Conservation (phyloP, 2,329 filamentous ascomycete genomes). For the Neophaeococcomyces mojaviensis region DNA sequence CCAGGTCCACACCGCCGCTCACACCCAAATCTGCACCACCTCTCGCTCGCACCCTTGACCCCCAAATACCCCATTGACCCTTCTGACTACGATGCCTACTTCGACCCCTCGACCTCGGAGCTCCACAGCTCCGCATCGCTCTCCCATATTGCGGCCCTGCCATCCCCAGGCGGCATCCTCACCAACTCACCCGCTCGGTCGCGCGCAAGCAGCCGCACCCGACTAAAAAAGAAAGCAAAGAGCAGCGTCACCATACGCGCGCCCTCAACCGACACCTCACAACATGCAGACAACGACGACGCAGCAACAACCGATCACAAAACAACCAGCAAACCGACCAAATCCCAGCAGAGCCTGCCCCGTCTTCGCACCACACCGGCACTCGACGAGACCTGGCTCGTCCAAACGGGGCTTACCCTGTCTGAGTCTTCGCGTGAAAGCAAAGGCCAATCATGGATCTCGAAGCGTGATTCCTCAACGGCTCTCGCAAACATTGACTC, state of each 20-base stretch:
- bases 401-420: constrained; percentile 50
- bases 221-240: constrained; percentile 15
- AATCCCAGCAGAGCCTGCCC: neutral
- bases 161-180: constrained; percentile 21
- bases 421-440: constrained; percentile 51
- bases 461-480: constrained; percentile 49
- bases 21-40: constrained; percentile 49
- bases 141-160: constrained; percentile 24
- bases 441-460: constrained; percentile 57
- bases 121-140: constrained; percentile 30
- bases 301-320: neutral
- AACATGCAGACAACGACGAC: constrained; percentile 5
- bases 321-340: neutral
- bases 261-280: constrained; percentile 8
- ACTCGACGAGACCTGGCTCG: constrained; percentile 41
- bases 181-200: constrained; percentile 11
- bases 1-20: constrained; percentile 41
- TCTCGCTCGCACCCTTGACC: constrained; percentile 55
- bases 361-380: neutral
- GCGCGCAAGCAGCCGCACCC: constrained; percentile 16
- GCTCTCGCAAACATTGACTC: constrained; percentile 34
- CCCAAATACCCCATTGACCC: constrained; percentile 46
- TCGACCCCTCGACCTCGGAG: constrained; percentile 29
- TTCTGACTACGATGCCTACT: constrained; percentile 29
- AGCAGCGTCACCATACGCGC: constrained; percentile 11